Evolutionary conservation across 2,329 filamentous ascomycete genomes (phyloP).

Genomic region (Alternaria ethzedia): DNA sequence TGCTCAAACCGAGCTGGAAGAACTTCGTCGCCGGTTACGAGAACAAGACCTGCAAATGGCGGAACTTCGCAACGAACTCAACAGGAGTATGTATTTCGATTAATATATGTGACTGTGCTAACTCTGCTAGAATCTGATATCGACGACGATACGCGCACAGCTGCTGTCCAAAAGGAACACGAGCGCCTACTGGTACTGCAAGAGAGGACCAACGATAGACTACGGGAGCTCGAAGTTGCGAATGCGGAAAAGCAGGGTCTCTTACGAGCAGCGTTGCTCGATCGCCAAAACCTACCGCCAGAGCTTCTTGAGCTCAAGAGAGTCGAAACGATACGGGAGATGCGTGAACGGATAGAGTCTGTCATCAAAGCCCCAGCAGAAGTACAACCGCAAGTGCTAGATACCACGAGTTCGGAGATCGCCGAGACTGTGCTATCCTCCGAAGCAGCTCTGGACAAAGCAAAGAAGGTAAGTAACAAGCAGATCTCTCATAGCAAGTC

Average conservation of each 20-base stretch:
- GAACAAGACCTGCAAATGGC: conserved; percentile 46
- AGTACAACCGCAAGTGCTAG: conserved; percentile 38
- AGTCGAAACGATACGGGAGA: conserved; percentile 40
- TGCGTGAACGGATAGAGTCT: conserved; percentile 42
- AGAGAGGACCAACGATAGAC: conserved; percentile 42
- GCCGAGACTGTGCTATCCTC: conserved; percentile 42
- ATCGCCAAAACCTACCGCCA: conserved; percentile 40
- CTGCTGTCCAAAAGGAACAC: conserved; percentile 42
- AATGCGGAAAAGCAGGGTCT: conserved; percentile 46
- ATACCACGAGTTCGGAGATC: conserved; percentile 42
- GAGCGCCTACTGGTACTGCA: conserved; percentile 45
- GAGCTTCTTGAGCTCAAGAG: conserved; percentile 42
- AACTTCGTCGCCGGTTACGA: conserved; percentile 41
- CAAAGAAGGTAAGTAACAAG: conserved; percentile 46
- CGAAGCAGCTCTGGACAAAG: conserved; percentile 44
- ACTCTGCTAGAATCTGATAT: conserved; percentile 34
- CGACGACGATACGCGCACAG: conserved; percentile 37
- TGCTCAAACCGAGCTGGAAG: conserved; percentile 43
- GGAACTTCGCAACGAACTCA: conserved; percentile 46
- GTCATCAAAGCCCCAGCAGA: conserved; percentile 42
- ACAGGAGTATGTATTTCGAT: conserved; percentile 33
- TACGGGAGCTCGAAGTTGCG: conserved; percentile 43
- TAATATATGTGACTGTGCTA: neutral
- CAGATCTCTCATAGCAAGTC: conserved; percentile 33
- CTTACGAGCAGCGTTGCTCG: conserved; percentile 41